Conservation (phyloP, 345 rosid genomes). For the Limnanthes douglasii region DNA sequence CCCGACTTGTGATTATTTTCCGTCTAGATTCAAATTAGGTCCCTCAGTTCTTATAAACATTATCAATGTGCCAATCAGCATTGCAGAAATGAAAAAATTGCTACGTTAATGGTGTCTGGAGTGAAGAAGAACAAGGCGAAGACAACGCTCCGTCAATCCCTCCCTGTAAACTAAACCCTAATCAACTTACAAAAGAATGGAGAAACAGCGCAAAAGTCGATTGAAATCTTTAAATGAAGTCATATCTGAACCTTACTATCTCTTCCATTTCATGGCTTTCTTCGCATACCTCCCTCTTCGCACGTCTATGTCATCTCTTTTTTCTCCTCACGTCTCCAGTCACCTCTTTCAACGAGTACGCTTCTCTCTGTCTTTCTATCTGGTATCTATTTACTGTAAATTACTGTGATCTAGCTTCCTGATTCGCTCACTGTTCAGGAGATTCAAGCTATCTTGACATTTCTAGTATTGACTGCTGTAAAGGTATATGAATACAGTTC, state of each 20-base stretch:
- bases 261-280: conserved; percentile 55
- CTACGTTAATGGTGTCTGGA: too few relatives aligned
- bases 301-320: conserved; percentile 24
- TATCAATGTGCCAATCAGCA: too few relatives aligned
- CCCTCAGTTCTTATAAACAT: neutral
- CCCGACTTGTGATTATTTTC: too few relatives aligned
- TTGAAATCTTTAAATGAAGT: conserved; percentile 29
- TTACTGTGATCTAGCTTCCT: neutral
- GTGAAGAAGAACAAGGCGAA: neutral
- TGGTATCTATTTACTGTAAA: neutral
- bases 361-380: neutral
- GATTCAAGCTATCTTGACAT: conserved; percentile 67
- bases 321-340: conserved; percentile 27
- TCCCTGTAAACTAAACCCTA: conserved; percentile 1
- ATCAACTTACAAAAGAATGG: conserved; percentile 8
- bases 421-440: conserved; percentile 33
- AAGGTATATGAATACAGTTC: conserved; percentile 25
- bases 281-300: conserved; percentile 67
- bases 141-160: neutral
- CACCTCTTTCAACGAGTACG: conserved; percentile 36
- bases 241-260: conserved; percentile 59
- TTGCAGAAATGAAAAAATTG: too few relatives aligned
- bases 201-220: conserved; percentile 12
- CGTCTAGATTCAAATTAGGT: too few relatives aligned
- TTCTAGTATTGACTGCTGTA: conserved; percentile 28